phyloP scores from a whole-genome alignment of 176 grass and related monocot genomes.

The Paspalum notatum region DNA sequence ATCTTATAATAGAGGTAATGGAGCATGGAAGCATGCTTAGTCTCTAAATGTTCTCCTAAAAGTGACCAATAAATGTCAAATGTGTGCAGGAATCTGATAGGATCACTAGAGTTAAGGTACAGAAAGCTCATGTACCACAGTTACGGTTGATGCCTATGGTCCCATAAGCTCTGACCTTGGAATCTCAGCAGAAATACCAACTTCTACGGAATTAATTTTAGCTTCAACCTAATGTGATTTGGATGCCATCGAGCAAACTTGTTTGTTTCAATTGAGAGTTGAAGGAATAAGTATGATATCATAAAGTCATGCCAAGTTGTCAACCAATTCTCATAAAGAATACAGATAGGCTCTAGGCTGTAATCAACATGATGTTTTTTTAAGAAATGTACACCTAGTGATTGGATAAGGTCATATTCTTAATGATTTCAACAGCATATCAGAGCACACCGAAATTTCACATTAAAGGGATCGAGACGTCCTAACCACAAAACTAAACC shows the following conservation, averaged over 20 bases:
- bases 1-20: background rate
- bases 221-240: background rate
- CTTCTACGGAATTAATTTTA: slow-evolving; percentile 4
- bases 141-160: background rate
- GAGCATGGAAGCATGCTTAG: background rate
- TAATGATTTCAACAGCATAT: background rate
- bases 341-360: background rate
- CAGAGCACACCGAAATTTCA: background rate
- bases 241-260: background rate
- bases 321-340: too few relatives aligned
- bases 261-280: background rate
- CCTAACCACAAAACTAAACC: background rate
- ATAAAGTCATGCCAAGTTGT: background rate
- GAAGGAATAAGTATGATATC: background rate
- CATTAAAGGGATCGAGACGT: background rate
- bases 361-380: background rate
- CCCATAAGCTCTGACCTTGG: background rate
- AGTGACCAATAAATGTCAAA: background rate
- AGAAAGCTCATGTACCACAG: background rate
- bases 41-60: background rate
- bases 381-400: background rate
- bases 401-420: background rate
- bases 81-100: background rate
- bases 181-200: background rate
- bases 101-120: background rate